Evolutionary conservation across 169 alveolate species (phyloP).

Genomic region (Eimeria necatrix): DNA sequence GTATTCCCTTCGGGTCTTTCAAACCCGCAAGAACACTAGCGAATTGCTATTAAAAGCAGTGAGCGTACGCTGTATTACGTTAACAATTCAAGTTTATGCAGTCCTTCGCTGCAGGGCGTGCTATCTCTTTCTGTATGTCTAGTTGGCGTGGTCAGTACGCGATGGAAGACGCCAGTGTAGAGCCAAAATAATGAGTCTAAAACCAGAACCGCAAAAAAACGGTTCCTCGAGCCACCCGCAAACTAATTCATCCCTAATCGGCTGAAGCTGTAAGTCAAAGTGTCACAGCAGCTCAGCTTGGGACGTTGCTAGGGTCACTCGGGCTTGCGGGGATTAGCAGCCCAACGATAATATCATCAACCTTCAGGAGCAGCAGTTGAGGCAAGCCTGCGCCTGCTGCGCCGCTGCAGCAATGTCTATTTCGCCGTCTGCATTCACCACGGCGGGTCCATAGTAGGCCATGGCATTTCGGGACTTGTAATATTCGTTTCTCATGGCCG

Average conservation of each 20-base stretch:
- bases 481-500: conserved; percentile 95
- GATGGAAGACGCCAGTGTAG: neutral
- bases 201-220: neutral
- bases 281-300: neutral
- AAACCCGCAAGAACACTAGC: no score
- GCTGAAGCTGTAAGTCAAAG: neutral
- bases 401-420: conserved; percentile 90
- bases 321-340: neutral
- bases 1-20: no score
- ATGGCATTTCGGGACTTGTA: conserved; percentile 95
- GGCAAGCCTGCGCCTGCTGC: conserved; percentile 80
- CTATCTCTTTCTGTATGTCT: no score
- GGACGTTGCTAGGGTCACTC: neutral
- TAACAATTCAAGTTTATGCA: neutral
- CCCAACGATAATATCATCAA: neutral
- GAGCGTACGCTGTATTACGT: neutral
- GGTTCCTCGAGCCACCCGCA: neutral
- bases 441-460: conserved; percentile 97
- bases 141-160: neutral
- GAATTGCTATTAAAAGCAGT: neutral
- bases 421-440: conserved; percentile 93
- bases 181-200: neutral
- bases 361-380: conserved; percentile 26
- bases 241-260: neutral
- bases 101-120: neutral